phyloP scores from a whole-genome alignment of 2,329 filamentous ascomycete genomes.

The Talaromyces amestolkiae region DNA sequence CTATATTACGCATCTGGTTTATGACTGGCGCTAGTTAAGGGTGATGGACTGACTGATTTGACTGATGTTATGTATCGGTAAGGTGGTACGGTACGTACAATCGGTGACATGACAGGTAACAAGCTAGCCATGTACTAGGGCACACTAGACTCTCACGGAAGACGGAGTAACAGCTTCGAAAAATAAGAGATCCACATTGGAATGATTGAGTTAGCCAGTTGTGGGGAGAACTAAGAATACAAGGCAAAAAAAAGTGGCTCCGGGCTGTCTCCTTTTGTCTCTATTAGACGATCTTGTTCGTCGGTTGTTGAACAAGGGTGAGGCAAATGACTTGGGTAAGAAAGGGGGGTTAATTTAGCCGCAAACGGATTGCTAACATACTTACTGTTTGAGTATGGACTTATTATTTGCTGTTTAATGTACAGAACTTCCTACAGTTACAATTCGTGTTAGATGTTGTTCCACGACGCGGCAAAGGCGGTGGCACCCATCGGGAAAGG shows the following conservation, averaged over 20 bases:
- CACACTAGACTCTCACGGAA: neutral
- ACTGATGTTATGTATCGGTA: conserved; percentile 4
- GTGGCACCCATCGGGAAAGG: neutral
- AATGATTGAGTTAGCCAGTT: conserved; percentile 9
- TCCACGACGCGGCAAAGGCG: conserved; percentile 9
- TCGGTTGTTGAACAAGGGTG: neutral
- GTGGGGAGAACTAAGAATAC: conserved; percentile 16
- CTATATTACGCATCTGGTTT: conserved; percentile 7
- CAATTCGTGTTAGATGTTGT: neutral
- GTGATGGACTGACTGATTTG: neutral
- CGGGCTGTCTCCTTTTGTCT: neutral
- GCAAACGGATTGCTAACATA: neutral
- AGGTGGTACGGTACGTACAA: conserved; percentile 12
- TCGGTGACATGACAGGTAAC: conserved; percentile 19
- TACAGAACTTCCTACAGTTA: neutral
- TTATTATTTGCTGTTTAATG: neutral
- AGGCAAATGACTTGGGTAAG: neutral
- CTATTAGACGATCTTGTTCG: conserved; percentile 1
- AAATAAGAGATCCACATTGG: conserved; percentile 5
- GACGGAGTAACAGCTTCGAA: conserved; percentile 1
- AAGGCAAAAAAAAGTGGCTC: conserved; percentile 15
- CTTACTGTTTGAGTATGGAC: neutral
- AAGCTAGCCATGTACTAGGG: conserved; percentile 9
- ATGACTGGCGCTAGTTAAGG: neutral
- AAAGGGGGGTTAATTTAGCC: neutral